These are phyloP conservation scores for Acanthamoeba healyi DNA, from an alignment of 208 protist species.

Conservation along the genomic window DNA sequence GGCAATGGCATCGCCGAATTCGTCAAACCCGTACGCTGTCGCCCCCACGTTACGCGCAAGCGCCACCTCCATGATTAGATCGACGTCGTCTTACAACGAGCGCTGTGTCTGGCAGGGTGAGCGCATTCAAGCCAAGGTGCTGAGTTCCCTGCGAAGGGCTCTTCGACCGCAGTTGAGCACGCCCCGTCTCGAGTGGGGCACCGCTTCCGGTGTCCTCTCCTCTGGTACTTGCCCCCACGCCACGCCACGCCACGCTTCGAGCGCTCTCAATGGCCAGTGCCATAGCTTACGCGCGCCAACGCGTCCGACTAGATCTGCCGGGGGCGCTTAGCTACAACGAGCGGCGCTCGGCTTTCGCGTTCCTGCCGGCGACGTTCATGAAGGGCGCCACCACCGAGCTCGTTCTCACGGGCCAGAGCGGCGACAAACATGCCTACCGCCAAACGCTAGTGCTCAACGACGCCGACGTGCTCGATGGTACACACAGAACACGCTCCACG, in stretches of 20 bases:
- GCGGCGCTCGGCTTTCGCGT: neutral
- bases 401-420: neutral
- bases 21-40: neutral
- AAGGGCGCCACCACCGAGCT: neutral
- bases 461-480: neutral
- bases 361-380: neutral
- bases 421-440: neutral
- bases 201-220: neutral
- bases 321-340: neutral
- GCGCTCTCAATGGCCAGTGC: too few species aligned
- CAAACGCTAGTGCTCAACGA: neutral
- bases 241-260: too few species aligned
- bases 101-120: neutral
- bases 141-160: neutral
- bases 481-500: neutral
- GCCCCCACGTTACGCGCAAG: neutral
- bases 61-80: neutral
- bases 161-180: neutral
- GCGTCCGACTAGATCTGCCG: neutral
- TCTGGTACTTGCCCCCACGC: neutral
- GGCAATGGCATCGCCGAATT: neutral
- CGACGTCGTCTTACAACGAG: too few species aligned
- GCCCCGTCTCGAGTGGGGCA: neutral
- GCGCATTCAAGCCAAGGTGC: constrained; percentile 18
- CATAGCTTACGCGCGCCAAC: too few species aligned